Base-by-base conservation (phyloP, 768 basidiomycete species). In the Amanita rubescens region DNA sequence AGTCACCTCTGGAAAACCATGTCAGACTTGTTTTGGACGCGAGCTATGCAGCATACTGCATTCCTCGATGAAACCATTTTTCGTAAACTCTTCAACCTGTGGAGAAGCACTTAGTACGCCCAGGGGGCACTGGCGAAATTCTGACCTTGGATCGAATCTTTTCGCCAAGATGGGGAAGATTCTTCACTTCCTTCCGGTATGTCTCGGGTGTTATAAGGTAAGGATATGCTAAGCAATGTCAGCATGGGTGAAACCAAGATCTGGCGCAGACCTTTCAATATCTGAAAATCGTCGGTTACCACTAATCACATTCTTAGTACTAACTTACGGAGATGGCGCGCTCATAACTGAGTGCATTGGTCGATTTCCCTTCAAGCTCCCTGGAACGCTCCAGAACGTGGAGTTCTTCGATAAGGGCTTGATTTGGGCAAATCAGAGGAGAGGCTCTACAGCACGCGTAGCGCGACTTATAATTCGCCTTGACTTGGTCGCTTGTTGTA, bases 281-380 rank as follows among this genome's bases (percentile, higher is more conserved):
- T 53, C 66, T 66, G 46, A 14, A 51, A 51, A 17, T 6, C 19
- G 20, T 11, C 44, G 7, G 14, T 22, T 12, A 20, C 33, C 14
- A 24, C 33, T 7, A 15, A 7, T 30, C 38, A 38, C 17, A n/a
- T 10, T 11, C 20, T 25, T 30, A 32, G 20, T 12, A 25, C 35
- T 39, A 25, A 67, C 81, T 58, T 62, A 85, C 85, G n/a, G 82
- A 75, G 57, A 90, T 82, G 1, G 85, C 82, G 45, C 87, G 75
- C 32, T 81, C 74, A 58, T 92, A 93, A 56, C 81, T 82, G 45
- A 92, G 67, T 37, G 83, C 80, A 59, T 85, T 88, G 25, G 79
- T 70, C 19, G 75, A 72, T 48, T 87, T 76, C 11, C 85, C 82
- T 62, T 92, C 90, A 1, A 89, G 67, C 43, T 79, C 72, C 42